Base-by-base conservation (phyloP, 768 basidiomycete genomes). In the Galerina sulciceps region DNA sequence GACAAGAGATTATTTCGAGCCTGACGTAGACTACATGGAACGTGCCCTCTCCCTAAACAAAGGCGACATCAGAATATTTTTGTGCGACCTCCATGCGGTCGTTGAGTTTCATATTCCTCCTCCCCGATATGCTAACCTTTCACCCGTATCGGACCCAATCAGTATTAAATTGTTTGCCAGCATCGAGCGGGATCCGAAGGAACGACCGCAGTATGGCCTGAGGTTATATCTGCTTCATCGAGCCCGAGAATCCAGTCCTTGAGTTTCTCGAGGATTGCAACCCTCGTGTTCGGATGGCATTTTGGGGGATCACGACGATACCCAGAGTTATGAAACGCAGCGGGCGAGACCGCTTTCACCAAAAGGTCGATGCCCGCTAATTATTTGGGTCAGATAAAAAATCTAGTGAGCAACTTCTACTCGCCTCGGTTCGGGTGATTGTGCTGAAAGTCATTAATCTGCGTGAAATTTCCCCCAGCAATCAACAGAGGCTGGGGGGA, bases 261-360 rank as follows among this genome's bases (percentile, higher is more conserved):
- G 18, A 59, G 34, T 14, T 63, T 58, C 18, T 41, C 18, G 18
- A 56, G 46, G 22, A 59, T 44, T 8, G 62, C 62, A 14, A 50
- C 48, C 34, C 58, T 20, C 8, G 58, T 56, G 42, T 63, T 38
- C n/a, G 51, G 46, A 37, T 51, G 23, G 17, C 47, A 48, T 10
- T 34, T 48, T 10, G 47, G 47, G 10, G 47, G 47, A 15, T 48
- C 47, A 45, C 35, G 48, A 43, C 57, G 52, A 23, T 62, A 57
- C 5, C 36, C 48, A 6, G 61, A 53, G 35, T 62, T 52, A 43
- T 62, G 55, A n/a, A 62, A 41, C 2, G 60, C 60, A n/a, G 35
- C 50, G 42, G 18, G 52, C 4, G 52, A 36, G 13, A 53, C 41
- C 10, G 52, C 40, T 6, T 42, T 42, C 26, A 6, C 6, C n/a